Conservation (phyloP, 148 eudicot species). For the Rhododendron vialii region DNA sequence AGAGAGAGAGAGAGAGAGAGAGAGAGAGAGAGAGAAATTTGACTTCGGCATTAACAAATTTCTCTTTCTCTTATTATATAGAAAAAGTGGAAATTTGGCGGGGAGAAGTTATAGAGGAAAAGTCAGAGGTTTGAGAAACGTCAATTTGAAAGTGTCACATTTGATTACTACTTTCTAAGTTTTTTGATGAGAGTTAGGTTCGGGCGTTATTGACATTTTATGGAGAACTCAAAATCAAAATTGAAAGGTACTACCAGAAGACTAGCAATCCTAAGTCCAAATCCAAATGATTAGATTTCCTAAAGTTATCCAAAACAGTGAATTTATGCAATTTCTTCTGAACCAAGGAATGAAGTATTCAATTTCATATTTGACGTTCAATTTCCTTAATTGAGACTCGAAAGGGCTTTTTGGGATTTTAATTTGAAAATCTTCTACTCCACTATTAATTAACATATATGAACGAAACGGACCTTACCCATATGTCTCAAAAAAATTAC, state of each 20-base stretch:
- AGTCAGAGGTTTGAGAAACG: conserved; percentile 6
- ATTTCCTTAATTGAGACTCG: neutral
- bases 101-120: conserved; percentile 6
- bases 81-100: neutral
- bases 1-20: neutral
- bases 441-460: too few relatives aligned
- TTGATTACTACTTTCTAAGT: conserved; percentile 9
- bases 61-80: neutral
- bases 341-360: neutral
- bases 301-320: neutral
- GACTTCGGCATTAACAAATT: neutral
- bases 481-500: neutral
- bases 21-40: neutral
- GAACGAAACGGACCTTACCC: neutral
- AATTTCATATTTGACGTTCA: neutral
- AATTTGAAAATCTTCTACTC: neutral
- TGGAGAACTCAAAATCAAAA: neutral
- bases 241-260: conserved; percentile 7
- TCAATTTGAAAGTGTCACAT: neutral
- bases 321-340: neutral
- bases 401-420: neutral
- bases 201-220: neutral
- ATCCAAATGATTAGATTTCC: neutral
- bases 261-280: neutral
- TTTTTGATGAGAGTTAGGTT: conserved; percentile 10